Conservation (phyloP, 805 yeast genomes). For the Schwanniomyces polymorphus region DNA sequence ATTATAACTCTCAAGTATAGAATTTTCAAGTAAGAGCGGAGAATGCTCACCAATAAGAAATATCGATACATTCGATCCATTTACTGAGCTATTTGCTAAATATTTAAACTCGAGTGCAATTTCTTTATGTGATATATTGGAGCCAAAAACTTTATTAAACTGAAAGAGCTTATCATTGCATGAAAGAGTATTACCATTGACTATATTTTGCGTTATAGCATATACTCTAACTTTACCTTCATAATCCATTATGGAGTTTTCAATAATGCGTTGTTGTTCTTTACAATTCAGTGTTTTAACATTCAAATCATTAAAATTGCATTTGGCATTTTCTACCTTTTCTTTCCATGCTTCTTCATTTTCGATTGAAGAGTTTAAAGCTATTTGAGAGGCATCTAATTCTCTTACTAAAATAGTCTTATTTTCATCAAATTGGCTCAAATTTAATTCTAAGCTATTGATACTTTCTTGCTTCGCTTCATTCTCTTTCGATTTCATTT, state of each 20-base stretch:
- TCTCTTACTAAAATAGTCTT: conserved; percentile 18
- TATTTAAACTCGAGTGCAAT: conserved; percentile 20
- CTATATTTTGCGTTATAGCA: conserved; percentile 7
- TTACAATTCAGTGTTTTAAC: conserved; percentile 33
- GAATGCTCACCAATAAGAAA: conserved; percentile 15
- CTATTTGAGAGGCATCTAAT: conserved; percentile 16
- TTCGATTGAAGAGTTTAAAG: conserved; percentile 13
- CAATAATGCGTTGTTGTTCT: conserved; percentile 42
- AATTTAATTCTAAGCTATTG: conserved; percentile 12
- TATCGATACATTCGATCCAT: conserved; percentile 17
- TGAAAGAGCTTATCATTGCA: conserved; percentile 4
- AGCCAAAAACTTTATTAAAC: conserved; percentile 18
- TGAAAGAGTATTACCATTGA: conserved; percentile 1
- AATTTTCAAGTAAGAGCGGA: conserved; percentile 5
- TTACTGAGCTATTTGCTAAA: conserved; percentile 16
- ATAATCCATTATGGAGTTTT: conserved; percentile 46
- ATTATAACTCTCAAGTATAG: conserved; percentile 8
- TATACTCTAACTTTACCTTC: conserved; percentile 26
- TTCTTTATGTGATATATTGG: conserved; percentile 1
- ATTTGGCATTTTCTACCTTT: conserved; percentile 15
- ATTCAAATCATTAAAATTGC: conserved; percentile 16
- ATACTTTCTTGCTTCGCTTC: conserved; percentile 5
- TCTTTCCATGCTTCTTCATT: conserved; percentile 17
- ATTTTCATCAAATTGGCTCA: conserved; percentile 14
- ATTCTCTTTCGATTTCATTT: conserved; percentile 5